phyloP scores from a whole-genome alignment of 2,329 filamentous ascomycete species.

The Cladosporium sp. region DNA sequence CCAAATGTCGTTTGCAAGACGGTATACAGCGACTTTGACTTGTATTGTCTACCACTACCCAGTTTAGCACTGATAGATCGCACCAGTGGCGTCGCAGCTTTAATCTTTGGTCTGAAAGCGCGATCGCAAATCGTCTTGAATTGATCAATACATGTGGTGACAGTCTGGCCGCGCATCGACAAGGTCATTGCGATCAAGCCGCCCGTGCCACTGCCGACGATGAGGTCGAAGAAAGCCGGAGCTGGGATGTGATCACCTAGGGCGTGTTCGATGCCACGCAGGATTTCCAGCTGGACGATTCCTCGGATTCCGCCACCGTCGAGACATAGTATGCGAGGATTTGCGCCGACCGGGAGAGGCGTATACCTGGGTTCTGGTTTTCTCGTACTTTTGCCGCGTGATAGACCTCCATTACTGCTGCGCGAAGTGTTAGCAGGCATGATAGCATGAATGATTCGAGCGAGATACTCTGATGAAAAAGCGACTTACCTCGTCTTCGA shows the following conservation, averaged over 20 bases:
- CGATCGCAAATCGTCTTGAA: constrained; percentile 45
- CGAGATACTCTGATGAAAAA: background rate
- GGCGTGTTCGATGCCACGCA: constrained; percentile 44
- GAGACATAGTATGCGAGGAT: constrained; percentile 34
- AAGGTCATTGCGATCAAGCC: constrained; percentile 50
- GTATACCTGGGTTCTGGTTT: constrained; percentile 41
- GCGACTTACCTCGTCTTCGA: background rate
- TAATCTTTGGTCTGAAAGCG: constrained; percentile 46
- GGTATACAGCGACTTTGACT: constrained; percentile 11
- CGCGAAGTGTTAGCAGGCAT: background rate
- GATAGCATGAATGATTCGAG: no score
- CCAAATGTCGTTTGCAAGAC: constrained; percentile 36
- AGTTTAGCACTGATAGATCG: constrained; percentile 21
- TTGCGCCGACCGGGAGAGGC: constrained; percentile 33
- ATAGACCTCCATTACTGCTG: background rate
- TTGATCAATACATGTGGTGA: constrained; percentile 43
- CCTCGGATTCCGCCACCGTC: constrained; percentile 50
- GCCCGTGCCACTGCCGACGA: constrained; percentile 51
- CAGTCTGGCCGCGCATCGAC: constrained; percentile 41
- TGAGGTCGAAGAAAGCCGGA: constrained; percentile 53
- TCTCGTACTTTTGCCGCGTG: constrained; percentile 23
- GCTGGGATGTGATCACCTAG: constrained; percentile 43
- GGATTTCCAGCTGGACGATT: constrained; percentile 49
- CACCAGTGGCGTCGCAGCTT: constrained; percentile 31
- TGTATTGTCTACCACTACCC: constrained; percentile 22